Evolutionary conservation across 768 basidiomycete genomes (phyloP).

Genomic region (Xanthoconium stramineum): DNA sequence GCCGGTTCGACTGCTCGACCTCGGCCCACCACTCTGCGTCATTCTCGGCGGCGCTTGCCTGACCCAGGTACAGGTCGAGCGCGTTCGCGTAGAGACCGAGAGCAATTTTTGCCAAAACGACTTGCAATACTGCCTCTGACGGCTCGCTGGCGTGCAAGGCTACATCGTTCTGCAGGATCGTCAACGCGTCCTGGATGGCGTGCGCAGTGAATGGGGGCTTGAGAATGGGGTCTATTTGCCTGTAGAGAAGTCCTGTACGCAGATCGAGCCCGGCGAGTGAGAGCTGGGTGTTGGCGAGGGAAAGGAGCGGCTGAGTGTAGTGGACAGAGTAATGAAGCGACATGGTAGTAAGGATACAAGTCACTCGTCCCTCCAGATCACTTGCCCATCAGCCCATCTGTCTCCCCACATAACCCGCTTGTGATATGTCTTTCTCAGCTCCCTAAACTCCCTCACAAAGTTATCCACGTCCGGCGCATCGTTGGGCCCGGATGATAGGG

Average conservation of each 20-base stretch:
- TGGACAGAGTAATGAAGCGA: conserved; percentile 23
- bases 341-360: conserved; percentile 14
- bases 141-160: not conserved
- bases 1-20: conserved; percentile 55
- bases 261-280: conserved; percentile 8
- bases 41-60: conserved; percentile 66
- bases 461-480: conserved; percentile 64
- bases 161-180: conserved; percentile 15
- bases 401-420: conserved; percentile 90
- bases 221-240: conserved; percentile 19
- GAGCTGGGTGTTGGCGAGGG: conserved; percentile 12
- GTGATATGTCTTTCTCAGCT: conserved; percentile 85
- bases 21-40: conserved; percentile 87
- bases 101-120: conserved; percentile 47
- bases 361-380: conserved; percentile 74
- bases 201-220: conserved; percentile 18
- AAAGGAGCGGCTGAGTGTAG: conserved; percentile 25
- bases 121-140: conserved; percentile 21
- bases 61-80: conserved; percentile 58
- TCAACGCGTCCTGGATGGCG: conserved; percentile 15
- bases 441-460: conserved; percentile 87
- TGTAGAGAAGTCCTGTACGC: conserved; percentile 8
- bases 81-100: conserved; percentile 62
- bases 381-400: conserved; percentile 81
- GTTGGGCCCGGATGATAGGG: conserved; percentile 29